Base-by-base conservation (phyloP, 1,284 basidiomycete species). In the Fomitopsis betulina region DNA sequence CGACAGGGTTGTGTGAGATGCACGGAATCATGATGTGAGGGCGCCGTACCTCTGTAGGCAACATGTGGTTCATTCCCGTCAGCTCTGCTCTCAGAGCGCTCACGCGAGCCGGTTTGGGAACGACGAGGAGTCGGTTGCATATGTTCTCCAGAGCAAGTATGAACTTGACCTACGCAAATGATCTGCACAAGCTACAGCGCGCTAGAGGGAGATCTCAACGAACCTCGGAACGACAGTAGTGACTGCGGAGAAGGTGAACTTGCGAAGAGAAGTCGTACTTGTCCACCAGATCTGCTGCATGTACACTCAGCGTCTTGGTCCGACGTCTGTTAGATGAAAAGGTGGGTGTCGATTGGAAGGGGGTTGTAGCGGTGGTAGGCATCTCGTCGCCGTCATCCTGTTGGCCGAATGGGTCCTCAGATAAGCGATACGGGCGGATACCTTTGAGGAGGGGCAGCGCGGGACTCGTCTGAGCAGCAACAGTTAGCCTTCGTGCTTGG, bases 1-100 rank as follows among this genome's bases (percentile, higher is more conserved):
- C 52, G 39, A 42, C 21, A 35, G 13, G 54, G 53, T 64, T 32
- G n/a, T 32, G 61, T 62, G n/a, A 52, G 57, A 54, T 38, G 33
- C 42, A 47, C 27, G 52, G 38, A 42, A 58, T 47, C 49, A 53
- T 56, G 61, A 33, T 30, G 55, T 21, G 58, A 10, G 57, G 32
- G n/a, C 32, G 7, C 72, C 74, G 62, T 74, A 93, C 93, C 80
- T 96, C 94, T 8, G 94, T 92, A 27, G 97, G 97, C 33, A 99
- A 81, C 70, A 92, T 94, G 72, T 99, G 96, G 70, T 99, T 99
- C 55, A 99, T 77, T 25, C 89, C 90, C 2, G 97, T 99, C 61
- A 99, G 77, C 72, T 99, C 97, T 23, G 97, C 97, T 67, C 97
- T 81, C 47, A 99, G 78, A 17, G 97, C 96, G 68, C 94, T 96